Evolutionary conservation across 768 basidiomycete genomes (phyloP).

Genomic region (Tulasnella sp.): DNA sequence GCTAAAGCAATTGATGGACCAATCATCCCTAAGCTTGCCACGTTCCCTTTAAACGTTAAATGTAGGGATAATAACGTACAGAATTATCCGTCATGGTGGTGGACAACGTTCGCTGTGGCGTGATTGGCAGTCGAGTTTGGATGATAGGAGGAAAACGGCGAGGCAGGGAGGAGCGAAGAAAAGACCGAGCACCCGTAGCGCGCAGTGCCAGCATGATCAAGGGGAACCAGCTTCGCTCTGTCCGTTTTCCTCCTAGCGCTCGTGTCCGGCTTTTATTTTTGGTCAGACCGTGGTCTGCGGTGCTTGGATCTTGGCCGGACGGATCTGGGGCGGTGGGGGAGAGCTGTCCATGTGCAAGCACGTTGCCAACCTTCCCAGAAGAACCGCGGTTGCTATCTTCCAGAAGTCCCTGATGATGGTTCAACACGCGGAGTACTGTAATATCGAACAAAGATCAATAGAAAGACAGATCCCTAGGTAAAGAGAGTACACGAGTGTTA

Average conservation of each 20-base stretch:
- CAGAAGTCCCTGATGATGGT: not conserved
- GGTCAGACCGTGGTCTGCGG: not conserved
- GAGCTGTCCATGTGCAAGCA: not conserved
- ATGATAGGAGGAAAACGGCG: constrained; percentile 3
- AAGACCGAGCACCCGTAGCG: not conserved
- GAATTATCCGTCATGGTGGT: not conserved
- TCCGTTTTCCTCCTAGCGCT: not conserved
- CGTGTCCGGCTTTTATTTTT: not conserved
- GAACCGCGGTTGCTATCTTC: not conserved
- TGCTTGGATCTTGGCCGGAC: not conserved
- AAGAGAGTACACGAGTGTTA: not conserved
- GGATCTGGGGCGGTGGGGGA: not conserved
- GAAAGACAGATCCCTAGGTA: not conserved
- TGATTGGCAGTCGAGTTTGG: not conserved
- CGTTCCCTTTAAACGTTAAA: not conserved
- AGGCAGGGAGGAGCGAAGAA: not conserved
- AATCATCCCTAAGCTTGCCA: not conserved
- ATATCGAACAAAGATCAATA: not conserved
- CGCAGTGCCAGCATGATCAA: not conserved
- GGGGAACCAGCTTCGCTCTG: not conserved
- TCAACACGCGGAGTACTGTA: not conserved
- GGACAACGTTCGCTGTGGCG: not conserved
- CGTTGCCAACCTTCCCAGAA: not conserved
- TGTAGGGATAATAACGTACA: not conserved
- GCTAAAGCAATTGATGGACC: not conserved